phyloP scores from a whole-genome alignment of 495 filamentous ascomycete genomes.

The Penicillium goetzii region DNA sequence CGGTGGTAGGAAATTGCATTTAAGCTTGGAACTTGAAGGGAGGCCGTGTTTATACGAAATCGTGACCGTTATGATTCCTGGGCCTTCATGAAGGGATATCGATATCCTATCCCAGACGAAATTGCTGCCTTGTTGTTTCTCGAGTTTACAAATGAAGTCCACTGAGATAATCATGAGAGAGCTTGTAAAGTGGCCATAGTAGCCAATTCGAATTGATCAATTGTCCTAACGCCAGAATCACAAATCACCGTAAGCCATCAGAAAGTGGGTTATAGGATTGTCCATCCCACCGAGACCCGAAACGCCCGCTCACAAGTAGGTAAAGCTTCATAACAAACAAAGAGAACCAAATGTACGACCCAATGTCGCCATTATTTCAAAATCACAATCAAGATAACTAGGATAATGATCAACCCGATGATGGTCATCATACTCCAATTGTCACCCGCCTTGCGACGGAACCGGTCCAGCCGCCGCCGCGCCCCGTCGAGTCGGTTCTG shows the following conservation, averaged over 20 bases:
- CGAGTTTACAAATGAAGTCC: not conserved
- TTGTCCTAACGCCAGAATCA: conserved; percentile 23
- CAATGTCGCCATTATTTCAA: conserved; percentile 59
- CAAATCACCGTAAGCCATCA: not conserved
- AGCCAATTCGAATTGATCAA: not conserved
- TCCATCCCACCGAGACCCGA: conserved; percentile 10
- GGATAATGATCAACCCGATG: conserved; percentile 70
- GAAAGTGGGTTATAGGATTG: not conserved
- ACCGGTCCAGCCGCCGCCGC: conserved; percentile 64
- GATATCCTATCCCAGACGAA: conserved; percentile 3
- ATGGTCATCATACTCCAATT: conserved; percentile 81
- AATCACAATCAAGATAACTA: conserved; percentile 78
- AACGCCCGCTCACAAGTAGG: conserved; percentile 35
- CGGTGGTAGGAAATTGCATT: not conserved
- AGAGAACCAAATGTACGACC: conserved; percentile 12
- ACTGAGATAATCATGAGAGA: not conserved
- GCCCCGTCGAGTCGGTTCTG: conserved; percentile 73
- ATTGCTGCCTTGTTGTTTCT: conserved; percentile 4
- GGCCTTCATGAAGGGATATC: not conserved
- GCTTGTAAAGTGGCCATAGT: not conserved
- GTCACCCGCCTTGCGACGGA: conserved; percentile 75
- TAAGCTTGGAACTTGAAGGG: conserved; percentile 1
- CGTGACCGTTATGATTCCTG: not conserved
- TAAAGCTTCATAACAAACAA: conserved; percentile 9
- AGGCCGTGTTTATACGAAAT: not conserved